Percentiles rank a stretch among this genome's conserved stretches.
These are phyloP conservation scores for Rhodocollybia butyracea DNA, from an alignment of 768 basidiomycete species.

Conservation along the genomic window DNA sequence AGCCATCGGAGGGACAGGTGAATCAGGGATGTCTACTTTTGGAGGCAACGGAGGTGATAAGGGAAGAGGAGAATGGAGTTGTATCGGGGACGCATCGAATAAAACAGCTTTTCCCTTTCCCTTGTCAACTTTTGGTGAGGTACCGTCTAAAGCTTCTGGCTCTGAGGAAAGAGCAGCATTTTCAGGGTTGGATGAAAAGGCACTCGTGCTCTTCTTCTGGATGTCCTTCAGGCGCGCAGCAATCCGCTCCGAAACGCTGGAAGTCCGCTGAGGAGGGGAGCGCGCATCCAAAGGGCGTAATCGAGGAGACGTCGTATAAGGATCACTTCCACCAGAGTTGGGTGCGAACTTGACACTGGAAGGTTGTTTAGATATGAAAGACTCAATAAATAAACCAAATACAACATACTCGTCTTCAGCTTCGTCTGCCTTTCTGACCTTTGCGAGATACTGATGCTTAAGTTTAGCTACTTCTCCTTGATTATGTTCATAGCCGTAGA, in stretches of 20 bases:
- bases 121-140: constrained; percentile 67
- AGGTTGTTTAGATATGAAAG: constrained; percentile 9
- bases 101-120: constrained; percentile 72
- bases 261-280: constrained; percentile 56
- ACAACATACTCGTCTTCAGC: constrained; percentile 88
- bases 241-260: constrained; percentile 87
- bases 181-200: constrained; percentile 16
- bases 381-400: not conserved
- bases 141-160: constrained; percentile 26
- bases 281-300: constrained; percentile 53
- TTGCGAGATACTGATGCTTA: constrained; percentile 73
- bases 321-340: constrained; percentile 54
- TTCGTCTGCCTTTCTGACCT: constrained; percentile 84
- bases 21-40: constrained; percentile 30
- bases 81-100: constrained; percentile 16
- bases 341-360: constrained; percentile 86
- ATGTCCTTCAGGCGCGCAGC: constrained; percentile 79
- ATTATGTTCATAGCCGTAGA: constrained; percentile 67
- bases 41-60: constrained; percentile 62
- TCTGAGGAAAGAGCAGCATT: constrained; percentile 16
- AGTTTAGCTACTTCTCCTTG: constrained; percentile 67
- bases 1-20: constrained; percentile 38
- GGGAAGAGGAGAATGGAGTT: constrained; percentile 54
- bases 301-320: constrained; percentile 79
- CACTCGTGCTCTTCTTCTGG: constrained; percentile 47